A percentile compares a stretch with the other conserved stretches of the same genome.
These are phyloP conservation scores for Cyclocybe cylindracea DNA, from an alignment of 768 basidiomycete species.

Conservation along the genomic window DNA sequence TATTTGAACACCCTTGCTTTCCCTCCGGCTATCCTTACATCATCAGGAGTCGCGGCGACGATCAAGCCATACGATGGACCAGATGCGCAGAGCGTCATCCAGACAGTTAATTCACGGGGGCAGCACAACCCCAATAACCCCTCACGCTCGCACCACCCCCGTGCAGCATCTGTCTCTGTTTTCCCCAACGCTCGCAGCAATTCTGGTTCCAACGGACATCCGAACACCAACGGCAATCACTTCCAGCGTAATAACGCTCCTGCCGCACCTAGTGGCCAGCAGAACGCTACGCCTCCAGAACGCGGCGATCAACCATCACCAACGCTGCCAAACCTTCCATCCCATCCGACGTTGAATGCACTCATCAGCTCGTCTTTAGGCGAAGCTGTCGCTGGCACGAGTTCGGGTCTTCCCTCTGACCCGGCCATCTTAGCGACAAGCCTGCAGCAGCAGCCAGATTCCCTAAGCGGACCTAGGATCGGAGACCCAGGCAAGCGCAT, in stretches of 20 bases:
- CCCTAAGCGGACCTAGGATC: conserved; percentile 67
- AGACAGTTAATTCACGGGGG: conserved; percentile 76
- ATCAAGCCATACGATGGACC: conserved; percentile 94
- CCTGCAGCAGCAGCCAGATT: conserved; percentile 40
- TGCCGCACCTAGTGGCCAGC: conserved; percentile 31
- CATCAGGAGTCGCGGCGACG: conserved; percentile 50
- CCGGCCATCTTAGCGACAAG: conserved; percentile 69
- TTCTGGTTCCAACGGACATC: conserved; percentile 37
- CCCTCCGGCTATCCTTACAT: conserved; percentile 71
- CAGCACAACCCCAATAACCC: conserved; percentile 60
- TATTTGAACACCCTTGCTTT: conserved; percentile 89
- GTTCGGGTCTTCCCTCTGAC: conserved; percentile 46
- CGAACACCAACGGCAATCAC: conserved; percentile 38
- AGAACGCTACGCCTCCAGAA: conserved; percentile 56
- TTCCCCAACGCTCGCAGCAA: conserved; percentile 54
- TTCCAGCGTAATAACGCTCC: conserved; percentile 28
- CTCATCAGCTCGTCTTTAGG: conserved; percentile 77
- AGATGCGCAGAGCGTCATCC: conserved; percentile 86
- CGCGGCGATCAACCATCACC: conserved; percentile 70
- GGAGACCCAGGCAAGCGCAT: conserved; percentile 89
- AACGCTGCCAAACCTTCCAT: conserved; percentile 76
- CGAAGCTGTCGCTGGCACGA: conserved; percentile 46
- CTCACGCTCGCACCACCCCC: conserved; percentile 71
- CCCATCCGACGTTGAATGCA: conserved; percentile 83
- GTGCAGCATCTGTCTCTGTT: conserved; percentile 66